Percentiles rank a stretch among this genome's conserved stretches.
These are phyloP conservation scores for Barnettozyma siamensis DNA, from an alignment of 805 yeast genomes.

Conservation along the genomic window DNA sequence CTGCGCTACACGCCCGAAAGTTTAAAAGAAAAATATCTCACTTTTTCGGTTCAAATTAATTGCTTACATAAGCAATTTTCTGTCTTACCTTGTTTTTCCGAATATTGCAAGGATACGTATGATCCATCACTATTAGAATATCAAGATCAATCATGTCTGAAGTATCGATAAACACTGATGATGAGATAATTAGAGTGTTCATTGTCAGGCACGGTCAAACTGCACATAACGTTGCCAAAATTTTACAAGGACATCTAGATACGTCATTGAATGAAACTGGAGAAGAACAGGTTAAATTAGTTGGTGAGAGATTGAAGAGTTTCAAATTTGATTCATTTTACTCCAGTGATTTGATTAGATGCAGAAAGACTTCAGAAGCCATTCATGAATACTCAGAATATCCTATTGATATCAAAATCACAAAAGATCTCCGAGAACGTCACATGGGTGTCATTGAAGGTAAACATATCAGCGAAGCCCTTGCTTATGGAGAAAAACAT, in stretches of 20 bases:
- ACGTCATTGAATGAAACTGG: slow-evolving; percentile 62
- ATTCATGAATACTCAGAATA: slow-evolving; percentile 28
- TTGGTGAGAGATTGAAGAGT: slow-evolving; percentile 39
- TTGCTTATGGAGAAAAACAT: slow-evolving; percentile 40
- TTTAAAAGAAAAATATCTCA: no score
- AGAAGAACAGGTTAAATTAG: slow-evolving; percentile 46
- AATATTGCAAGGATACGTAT: not conserved
- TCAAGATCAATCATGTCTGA: not conserved
- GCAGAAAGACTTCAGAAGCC: slow-evolving; percentile 50
- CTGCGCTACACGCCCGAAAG: slow-evolving; percentile 53
- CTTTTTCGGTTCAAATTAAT: no score
- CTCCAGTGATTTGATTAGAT: slow-evolving; percentile 44
- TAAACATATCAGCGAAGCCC: slow-evolving; percentile 62
- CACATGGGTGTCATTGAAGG: slow-evolving; percentile 79
- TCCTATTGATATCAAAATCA: slow-evolving; percentile 28
- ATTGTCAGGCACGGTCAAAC: slow-evolving; percentile 85
- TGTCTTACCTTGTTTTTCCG: not conserved
- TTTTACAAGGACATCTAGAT: slow-evolving; percentile 75
- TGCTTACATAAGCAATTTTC: not conserved
- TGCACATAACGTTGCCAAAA: slow-evolving; percentile 58
- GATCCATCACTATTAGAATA: no score
- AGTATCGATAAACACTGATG: slow-evolving; percentile 12
- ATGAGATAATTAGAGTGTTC: slow-evolving; percentile 40
- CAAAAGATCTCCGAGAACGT: slow-evolving; percentile 55
- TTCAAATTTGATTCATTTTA: slow-evolving; percentile 29